Evolutionary conservation across 2,329 filamentous ascomycete species (phyloP).

Genomic region (Aspergillus sp.): DNA sequence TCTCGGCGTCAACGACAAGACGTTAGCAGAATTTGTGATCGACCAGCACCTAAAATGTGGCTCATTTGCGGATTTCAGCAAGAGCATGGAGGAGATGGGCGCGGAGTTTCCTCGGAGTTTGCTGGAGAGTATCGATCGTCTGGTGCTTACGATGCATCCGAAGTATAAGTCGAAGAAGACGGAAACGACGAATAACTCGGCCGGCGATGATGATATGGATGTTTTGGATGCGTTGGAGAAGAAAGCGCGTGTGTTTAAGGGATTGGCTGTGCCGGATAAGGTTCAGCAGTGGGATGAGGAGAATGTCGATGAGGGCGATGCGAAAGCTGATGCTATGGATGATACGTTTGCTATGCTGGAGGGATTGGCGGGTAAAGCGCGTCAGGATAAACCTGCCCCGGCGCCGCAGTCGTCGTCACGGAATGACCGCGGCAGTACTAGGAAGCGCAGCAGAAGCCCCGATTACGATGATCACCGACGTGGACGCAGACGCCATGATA

Average conservation of each 20-base stretch:
- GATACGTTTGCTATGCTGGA: constrained; percentile 93
- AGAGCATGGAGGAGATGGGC: constrained; percentile 71
- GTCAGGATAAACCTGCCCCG: constrained; percentile 35
- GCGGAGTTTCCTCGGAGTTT: constrained; percentile 83
- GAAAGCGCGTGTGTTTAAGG: constrained; percentile 87
- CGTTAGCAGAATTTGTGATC: constrained; percentile 93
- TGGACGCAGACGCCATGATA: constrained; percentile 46
- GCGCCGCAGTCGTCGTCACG: constrained; percentile 26
- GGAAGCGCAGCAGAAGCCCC: constrained; percentile 58
- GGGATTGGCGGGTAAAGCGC: constrained; percentile 70
- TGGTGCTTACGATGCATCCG: constrained; percentile 88
- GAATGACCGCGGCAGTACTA: constrained; percentile 39
- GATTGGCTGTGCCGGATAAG: constrained; percentile 82
- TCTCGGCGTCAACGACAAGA: constrained; percentile 88
- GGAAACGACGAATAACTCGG: constrained; percentile 33
- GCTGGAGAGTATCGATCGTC: constrained; percentile 85
- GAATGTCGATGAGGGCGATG: constrained; percentile 37
- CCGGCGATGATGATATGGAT: constrained; percentile 47
- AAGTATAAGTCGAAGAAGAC: constrained; percentile 68
- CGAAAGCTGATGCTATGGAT: constrained; percentile 71
- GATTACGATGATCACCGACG: constrained; percentile 52
- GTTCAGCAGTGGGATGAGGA: constrained; percentile 57
- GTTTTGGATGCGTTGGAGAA: constrained; percentile 57
- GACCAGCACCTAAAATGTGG: constrained; percentile 78
- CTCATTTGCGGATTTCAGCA: constrained; percentile 71